A percentile compares a stretch with the other conserved stretches of the same genome.
phyloP scores from a whole-genome alignment of 768 basidiomycete species.

The Phlebiopsis gigantea region DNA sequence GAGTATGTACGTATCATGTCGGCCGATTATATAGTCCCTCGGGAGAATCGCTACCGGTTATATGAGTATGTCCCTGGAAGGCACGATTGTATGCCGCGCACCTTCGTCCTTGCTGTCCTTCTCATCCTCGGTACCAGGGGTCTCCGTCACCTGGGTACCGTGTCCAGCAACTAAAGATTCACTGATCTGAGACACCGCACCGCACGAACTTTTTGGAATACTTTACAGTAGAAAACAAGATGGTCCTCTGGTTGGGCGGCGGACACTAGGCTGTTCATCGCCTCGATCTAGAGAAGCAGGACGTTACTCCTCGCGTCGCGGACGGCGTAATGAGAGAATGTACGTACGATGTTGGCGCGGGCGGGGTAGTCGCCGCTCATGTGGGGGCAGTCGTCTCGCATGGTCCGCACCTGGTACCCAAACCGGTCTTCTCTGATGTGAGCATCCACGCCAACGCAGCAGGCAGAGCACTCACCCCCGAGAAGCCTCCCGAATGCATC shows the following conservation, averaged over 20 bases:
- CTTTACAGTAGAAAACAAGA: neutral
- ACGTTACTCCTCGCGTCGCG: no score
- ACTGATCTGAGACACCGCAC: neutral
- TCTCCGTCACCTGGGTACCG: neutral
- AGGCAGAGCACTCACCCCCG: no score
- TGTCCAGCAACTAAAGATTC: neutral
- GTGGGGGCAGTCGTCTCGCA: no score
- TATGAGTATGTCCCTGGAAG: neutral
- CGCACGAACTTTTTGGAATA: neutral
- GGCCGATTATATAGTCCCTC: neutral
- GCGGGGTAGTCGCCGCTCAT: no score
- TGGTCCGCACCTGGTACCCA: no score
- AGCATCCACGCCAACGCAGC: no score
- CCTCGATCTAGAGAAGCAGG: no score
- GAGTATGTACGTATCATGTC: neutral
- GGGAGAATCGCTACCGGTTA: neutral
- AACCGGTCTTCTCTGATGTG: no score
- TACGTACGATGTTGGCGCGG: no score
- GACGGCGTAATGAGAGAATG: no score
- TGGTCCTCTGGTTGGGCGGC: neutral
- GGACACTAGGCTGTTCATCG: neutral
- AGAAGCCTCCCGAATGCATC: no score
- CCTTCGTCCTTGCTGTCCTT: neutral
- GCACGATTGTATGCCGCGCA: neutral
- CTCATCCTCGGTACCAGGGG: neutral